Evolutionary conservation across 768 basidiomycete species (phyloP).

Genomic region (Dioszegia crocea): DNA sequence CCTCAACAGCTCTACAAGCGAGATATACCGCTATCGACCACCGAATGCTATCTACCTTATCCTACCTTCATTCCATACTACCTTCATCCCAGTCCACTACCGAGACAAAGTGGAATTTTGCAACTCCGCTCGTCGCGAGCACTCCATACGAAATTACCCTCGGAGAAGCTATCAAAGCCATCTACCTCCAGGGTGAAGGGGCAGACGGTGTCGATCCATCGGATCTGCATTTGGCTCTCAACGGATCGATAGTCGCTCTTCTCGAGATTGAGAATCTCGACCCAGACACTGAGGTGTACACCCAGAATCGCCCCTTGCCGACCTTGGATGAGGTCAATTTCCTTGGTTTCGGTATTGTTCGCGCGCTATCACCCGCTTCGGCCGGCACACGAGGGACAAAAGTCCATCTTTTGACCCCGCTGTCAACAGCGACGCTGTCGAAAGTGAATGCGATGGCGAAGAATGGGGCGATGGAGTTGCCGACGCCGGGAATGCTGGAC

Average conservation of each 20-base stretch:
- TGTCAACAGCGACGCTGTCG: conserved; percentile 57
- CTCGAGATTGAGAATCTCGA: conserved; percentile 55
- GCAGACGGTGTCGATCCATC: conserved; percentile 70
- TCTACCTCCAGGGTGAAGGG: conserved; percentile 69
- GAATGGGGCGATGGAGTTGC: conserved; percentile 76
- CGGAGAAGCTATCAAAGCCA: conserved; percentile 57
- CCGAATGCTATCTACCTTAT: conserved; percentile 65
- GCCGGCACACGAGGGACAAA: conserved; percentile 10
- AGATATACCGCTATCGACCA: conserved; percentile 64
- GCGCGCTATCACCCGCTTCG: conserved; percentile 50
- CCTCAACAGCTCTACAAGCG: conserved; percentile 54
- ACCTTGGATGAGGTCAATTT: conserved; percentile 62
- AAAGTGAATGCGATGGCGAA: conserved; percentile 58
- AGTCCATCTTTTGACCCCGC: conserved; percentile 76
- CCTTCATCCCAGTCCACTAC: conserved; percentile 29
- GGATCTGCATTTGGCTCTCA: conserved; percentile 69
- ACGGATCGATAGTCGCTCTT: conserved; percentile 74
- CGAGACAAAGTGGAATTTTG: conserved; percentile 62
- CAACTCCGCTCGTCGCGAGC: conserved; percentile 63
- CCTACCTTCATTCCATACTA: conserved; percentile 66
- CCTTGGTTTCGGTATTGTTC: conserved; percentile 72
- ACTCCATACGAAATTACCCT: conserved; percentile 71
- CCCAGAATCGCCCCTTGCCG: conserved; percentile 58
- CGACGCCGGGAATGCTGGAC: conserved; percentile 82
- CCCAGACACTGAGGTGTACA: conserved; percentile 54